A percentile compares a stretch with the other conserved stretches of the same genome.
Evolutionary conservation across 2,329 filamentous ascomycete genomes (phyloP).

Genomic region (Lecanicillium sp.): DNA sequence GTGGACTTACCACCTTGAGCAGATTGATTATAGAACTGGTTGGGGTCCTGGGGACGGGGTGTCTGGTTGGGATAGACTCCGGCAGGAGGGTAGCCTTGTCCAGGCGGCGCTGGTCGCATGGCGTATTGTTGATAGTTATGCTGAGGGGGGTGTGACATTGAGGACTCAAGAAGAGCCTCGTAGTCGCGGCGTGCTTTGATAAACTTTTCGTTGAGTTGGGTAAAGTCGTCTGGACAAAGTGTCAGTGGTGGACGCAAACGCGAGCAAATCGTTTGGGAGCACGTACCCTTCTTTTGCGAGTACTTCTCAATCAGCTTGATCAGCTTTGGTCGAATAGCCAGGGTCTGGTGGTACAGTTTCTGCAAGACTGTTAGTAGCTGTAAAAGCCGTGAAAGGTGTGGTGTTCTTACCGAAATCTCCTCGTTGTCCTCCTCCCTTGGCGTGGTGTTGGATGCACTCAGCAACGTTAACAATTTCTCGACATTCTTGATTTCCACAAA

Average conservation of each 20-base stretch:
- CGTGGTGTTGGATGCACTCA: conserved; percentile 79
- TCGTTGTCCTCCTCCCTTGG: conserved; percentile 88
- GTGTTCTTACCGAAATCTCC: conserved; percentile 69
- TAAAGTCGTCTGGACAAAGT: conserved; percentile 73
- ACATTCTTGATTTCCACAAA: conserved; percentile 59
- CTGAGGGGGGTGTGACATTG: conserved; percentile 89
- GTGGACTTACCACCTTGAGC: conserved; percentile 23
- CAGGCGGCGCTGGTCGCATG: conserved; percentile 41
- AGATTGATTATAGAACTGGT: conserved; percentile 61
- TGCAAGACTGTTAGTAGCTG: conserved; percentile 27
- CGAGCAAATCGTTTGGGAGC: conserved; percentile 4
- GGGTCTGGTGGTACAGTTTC: conserved; percentile 83
- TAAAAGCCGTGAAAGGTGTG: neutral
- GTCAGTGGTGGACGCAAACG: conserved; percentile 13
- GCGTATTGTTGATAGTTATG: conserved; percentile 66
- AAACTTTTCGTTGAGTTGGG: conserved; percentile 97
- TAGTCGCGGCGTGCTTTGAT: conserved; percentile 98
- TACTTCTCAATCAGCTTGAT: conserved; percentile 99
- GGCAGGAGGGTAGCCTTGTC: conserved; percentile 35
- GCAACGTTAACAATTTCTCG: conserved; percentile 69
- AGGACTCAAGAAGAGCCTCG: conserved; percentile 88
- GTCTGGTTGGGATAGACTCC: conserved; percentile 34
- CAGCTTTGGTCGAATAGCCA: conserved; percentile 90
- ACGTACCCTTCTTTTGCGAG: conserved; percentile 90
- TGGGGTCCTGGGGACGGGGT: conserved; percentile 47